phyloP scores from a whole-genome alignment of 2,329 filamentous ascomycete genomes.

The Trichoderma aggressivum region DNA sequence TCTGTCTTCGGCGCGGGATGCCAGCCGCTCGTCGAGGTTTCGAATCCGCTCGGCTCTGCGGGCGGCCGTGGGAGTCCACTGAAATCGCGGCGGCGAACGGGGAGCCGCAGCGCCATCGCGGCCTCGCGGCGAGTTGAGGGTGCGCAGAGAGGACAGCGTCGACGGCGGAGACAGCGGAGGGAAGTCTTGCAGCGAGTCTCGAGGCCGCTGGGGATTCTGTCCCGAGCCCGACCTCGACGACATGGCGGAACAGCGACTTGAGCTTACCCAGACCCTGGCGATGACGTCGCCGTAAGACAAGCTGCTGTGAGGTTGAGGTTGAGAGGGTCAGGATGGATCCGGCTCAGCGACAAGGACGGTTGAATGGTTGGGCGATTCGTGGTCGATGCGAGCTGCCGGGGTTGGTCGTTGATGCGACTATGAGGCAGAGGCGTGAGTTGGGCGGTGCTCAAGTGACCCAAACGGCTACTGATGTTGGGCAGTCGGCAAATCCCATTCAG shows the following conservation, averaged over 20 bases:
- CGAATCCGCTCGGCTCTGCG: constrained; percentile 38
- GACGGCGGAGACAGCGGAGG: constrained; percentile 32
- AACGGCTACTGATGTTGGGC: not conserved
- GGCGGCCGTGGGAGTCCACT: constrained; percentile 28
- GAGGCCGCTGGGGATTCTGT: constrained; percentile 31
- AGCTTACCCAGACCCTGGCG: not conserved
- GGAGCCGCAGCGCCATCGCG: constrained; percentile 27
- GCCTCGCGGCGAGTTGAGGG: constrained; percentile 30
- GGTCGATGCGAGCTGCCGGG: not conserved
- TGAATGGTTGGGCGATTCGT: not conserved
- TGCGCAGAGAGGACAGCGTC: constrained; percentile 32
- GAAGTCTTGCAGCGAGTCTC: constrained; percentile 31
- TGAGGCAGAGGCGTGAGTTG: constrained; percentile 7
- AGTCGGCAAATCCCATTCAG: not conserved
- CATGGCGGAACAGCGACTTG: constrained; percentile 24
- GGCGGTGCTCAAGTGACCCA: constrained; percentile 13
- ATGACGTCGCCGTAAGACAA: not conserved
- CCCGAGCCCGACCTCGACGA: constrained; percentile 34
- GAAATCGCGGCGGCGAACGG: constrained; percentile 17
- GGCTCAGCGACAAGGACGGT: not conserved
- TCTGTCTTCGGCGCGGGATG: constrained; percentile 27
- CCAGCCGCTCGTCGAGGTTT: constrained; percentile 31
- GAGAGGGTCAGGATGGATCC: not conserved
- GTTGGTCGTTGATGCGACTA: not conserved
- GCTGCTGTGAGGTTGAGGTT: not conserved